These are phyloP conservation scores for Calonectria hawksworthii DNA, from an alignment of 2,329 filamentous ascomycete species.

Conservation along the genomic window DNA sequence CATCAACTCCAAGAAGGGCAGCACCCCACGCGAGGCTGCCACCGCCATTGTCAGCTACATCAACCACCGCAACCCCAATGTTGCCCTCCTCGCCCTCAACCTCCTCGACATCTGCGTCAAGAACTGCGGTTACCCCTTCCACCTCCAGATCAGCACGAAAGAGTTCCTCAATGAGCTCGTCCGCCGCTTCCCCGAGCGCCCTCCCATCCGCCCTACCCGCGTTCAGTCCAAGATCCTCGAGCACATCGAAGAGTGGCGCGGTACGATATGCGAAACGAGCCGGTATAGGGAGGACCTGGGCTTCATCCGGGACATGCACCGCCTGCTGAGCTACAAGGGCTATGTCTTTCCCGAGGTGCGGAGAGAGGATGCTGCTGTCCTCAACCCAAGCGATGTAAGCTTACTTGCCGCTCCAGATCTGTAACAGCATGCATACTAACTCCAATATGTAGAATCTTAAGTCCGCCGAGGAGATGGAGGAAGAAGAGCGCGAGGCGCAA, in stretches of 20 bases:
- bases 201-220: conserved; percentile 85
- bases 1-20: conserved; percentile 97
- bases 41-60: conserved; percentile 93
- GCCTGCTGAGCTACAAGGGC: conserved; percentile 94
- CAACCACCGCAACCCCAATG: conserved; percentile 97
- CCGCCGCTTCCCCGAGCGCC: conserved; percentile 93
- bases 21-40: conserved; percentile 93
- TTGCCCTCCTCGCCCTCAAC: conserved; percentile 89
- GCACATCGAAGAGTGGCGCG: conserved; percentile 97
- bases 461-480: conserved; percentile 98
- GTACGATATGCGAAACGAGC: conserved; percentile 98
- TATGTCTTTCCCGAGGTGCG: conserved; percentile 95
- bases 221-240: conserved; percentile 95
- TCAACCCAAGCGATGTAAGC: conserved; percentile 96
- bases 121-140: conserved; percentile 99
- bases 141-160: conserved; percentile 98
- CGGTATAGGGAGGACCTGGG: conserved; percentile 97
- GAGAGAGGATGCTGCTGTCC: conserved; percentile 92
- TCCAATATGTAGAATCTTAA: conserved; percentile 79
- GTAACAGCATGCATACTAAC: conserved; percentile 28
- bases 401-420: neutral
- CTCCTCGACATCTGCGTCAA: conserved; percentile 99
- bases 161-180: conserved; percentile 99
- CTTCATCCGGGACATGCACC: conserved; percentile 97
- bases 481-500: conserved; percentile 93